Evolutionary conservation across 768 basidiomycete genomes (phyloP).

Genomic region (Pseudohyphozyma bogoriensis): DNA sequence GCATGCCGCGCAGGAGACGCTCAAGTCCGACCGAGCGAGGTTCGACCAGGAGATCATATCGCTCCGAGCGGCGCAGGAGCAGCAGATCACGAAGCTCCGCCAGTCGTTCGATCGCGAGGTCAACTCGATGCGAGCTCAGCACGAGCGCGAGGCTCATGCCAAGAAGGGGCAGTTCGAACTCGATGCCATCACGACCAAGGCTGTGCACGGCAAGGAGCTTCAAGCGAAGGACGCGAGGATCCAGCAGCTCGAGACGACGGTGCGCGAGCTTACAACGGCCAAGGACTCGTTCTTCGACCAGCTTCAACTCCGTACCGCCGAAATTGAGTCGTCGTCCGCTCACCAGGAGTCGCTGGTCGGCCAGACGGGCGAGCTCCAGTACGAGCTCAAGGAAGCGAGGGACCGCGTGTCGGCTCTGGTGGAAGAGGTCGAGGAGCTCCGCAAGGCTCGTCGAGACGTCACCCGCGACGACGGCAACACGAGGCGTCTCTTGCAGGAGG

Average conservation of each 20-base stretch:
- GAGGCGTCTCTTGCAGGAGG: slow-evolving; percentile 57
- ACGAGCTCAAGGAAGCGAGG: slow-evolving; percentile 68
- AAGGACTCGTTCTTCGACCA: slow-evolving; percentile 76
- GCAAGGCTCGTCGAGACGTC: slow-evolving; percentile 58
- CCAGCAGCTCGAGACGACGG: slow-evolving; percentile 55
- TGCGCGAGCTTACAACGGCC: slow-evolving; percentile 59
- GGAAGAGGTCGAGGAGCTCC: slow-evolving; percentile 33
- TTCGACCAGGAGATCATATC: slow-evolving; percentile 33
- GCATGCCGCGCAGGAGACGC: slow-evolving; percentile 53
- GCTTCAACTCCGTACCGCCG: slow-evolving; percentile 77
- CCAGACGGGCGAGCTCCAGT: slow-evolving; percentile 72
- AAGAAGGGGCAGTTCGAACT: slow-evolving; percentile 64
- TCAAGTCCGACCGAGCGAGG: slow-evolving; percentile 21
- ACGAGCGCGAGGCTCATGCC: slow-evolving; percentile 62
- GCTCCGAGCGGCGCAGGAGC: slow-evolving; percentile 35
- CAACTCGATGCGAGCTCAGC: slow-evolving; percentile 52
- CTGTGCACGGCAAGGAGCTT: slow-evolving; percentile 58
- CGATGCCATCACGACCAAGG: slow-evolving; percentile 64
- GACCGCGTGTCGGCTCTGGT: slow-evolving; percentile 60
- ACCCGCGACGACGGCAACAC: slow-evolving; percentile 40
- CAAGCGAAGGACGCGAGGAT: slow-evolving; percentile 54
- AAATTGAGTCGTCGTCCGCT: slow-evolving; percentile 63
- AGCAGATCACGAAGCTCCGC: slow-evolving; percentile 43
- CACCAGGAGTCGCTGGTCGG: slow-evolving; percentile 64
- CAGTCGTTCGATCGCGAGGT: slow-evolving; percentile 30